Conservation (phyloP, 2,329 filamentous ascomycete genomes). For the Dothideomycetes sp. region DNA sequence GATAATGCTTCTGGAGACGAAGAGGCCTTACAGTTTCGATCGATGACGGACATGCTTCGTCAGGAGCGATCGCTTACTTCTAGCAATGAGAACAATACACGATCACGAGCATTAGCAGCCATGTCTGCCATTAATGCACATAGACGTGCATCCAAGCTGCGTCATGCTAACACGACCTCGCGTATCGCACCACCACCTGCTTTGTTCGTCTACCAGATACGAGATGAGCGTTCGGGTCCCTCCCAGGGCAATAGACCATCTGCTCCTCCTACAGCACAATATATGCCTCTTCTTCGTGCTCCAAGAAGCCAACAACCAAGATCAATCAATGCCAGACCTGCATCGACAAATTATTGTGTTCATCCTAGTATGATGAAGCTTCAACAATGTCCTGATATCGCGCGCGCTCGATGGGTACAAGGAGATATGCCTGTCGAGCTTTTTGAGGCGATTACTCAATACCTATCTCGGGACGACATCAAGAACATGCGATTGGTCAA, state of each 20-base stretch:
- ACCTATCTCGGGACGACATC: constrained; percentile 48
- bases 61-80: too few relatives aligned
- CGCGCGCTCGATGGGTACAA: constrained; percentile 2
- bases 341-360: too few relatives aligned
- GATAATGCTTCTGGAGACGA: too few relatives aligned
- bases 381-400: background rate
- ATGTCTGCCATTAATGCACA: background rate
- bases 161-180: background rate
- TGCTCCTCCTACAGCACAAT: background rate
- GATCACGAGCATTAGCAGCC: background rate
- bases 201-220: background rate
- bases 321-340: too few relatives aligned
- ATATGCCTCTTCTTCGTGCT: background rate
- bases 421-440: constrained; percentile 48
- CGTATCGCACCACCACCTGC: background rate
- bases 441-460: constrained; percentile 44
- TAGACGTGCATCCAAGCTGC: background rate
- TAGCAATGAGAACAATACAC: too few relatives aligned
- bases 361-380: too few relatives aligned
- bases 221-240: too few relatives aligned
- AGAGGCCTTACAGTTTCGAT: too few relatives aligned
- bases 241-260: too few relatives aligned
- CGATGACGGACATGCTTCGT: too few relatives aligned
- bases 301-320: too few relatives aligned
- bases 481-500: constrained; percentile 51